Evolutionary conservation across 1,284 basidiomycete species (phyloP).

Genomic region (Malassezia obtusa): DNA sequence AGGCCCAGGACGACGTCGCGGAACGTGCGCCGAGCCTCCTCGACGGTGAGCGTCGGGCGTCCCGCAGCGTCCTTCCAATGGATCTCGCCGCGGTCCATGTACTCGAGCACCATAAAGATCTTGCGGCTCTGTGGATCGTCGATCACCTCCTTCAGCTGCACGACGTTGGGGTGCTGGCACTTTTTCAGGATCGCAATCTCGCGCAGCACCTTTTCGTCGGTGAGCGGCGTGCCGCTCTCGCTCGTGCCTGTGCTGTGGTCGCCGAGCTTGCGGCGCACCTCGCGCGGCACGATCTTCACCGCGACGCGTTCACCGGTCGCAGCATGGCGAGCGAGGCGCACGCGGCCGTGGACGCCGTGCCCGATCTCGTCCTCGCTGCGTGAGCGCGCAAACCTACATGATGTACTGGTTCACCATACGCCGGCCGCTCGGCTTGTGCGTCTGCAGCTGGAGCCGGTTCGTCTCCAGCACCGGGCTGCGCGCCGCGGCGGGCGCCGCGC

Average conservation of each 20-base stretch:
- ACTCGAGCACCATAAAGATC: slow-evolving; percentile 96
- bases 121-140: slow-evolving; percentile 81
- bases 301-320: slow-evolving; percentile 41
- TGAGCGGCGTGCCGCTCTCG: slow-evolving; percentile 19
- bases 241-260: slow-evolving; percentile 19
- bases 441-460: slow-evolving; percentile 33
- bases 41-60: slow-evolving; percentile 65
- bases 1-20: slow-evolving; percentile 86
- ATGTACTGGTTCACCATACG: slow-evolving; percentile 48
- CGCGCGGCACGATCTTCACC: slow-evolving; percentile 45
- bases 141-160: slow-evolving; percentile 84
- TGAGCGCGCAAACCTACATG: slow-evolving; percentile 36
- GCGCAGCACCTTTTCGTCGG: slow-evolving; percentile 42
- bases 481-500: not conserved
- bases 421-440: slow-evolving; percentile 33
- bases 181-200: slow-evolving; percentile 98
- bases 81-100: slow-evolving; percentile 85
- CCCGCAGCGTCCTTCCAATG: slow-evolving; percentile 60
- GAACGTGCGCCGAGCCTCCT: slow-evolving; percentile 73
- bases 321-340: slow-evolving; percentile 38
- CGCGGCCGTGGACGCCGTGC: slow-evolving; percentile 43
- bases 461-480: slow-evolving; percentile 30
- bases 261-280: slow-evolving; percentile 36
- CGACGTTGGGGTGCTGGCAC: slow-evolving; percentile 73
- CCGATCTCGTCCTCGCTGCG: slow-evolving; percentile 36